These are phyloP conservation scores for Thielaviopsis populi DNA, from an alignment of 2,329 filamentous ascomycete genomes.

Conservation along the genomic window DNA sequence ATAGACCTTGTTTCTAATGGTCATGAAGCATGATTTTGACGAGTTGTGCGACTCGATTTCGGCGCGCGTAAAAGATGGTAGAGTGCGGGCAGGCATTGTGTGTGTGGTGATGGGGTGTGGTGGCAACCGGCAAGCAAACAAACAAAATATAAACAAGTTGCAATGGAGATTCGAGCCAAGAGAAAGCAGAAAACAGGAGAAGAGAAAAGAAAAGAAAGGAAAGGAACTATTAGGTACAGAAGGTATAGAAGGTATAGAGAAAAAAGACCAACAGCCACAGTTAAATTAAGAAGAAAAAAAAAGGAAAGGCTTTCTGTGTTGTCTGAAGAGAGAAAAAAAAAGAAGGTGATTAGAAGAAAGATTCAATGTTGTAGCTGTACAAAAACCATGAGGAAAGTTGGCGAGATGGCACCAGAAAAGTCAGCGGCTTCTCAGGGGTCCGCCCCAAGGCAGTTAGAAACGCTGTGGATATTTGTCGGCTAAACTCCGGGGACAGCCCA, in stretches of 20 bases:
- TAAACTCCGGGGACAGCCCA: background rate
- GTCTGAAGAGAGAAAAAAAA: conserved; percentile 1
- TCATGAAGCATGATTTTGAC: conserved; percentile 79
- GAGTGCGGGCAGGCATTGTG: conserved; percentile 47
- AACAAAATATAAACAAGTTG: background rate
- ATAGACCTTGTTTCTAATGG: conserved; percentile 77
- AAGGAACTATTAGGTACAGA: background rate
- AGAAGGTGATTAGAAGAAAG: background rate
- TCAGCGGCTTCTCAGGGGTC: background rate
- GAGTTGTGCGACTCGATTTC: conserved; percentile 74
- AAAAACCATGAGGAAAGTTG: background rate
- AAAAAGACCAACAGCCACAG: conserved; percentile 8
- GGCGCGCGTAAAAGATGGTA: conserved; percentile 67
- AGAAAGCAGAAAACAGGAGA: conserved; percentile 9
- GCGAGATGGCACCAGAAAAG: background rate
- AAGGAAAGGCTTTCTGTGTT: background rate
- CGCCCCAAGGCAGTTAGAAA: background rate
- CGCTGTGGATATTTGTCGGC: background rate
- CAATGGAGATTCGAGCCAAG: background rate
- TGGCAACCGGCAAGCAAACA: background rate
- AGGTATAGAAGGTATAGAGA: conserved; percentile 10
- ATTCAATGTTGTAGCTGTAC: background rate
- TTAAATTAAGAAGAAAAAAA: conserved; percentile 9
- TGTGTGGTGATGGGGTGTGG: background rate
- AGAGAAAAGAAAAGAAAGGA: background rate